phyloP scores from a whole-genome alignment of 169 alveolate species.

The Perkinsus olseni region DNA sequence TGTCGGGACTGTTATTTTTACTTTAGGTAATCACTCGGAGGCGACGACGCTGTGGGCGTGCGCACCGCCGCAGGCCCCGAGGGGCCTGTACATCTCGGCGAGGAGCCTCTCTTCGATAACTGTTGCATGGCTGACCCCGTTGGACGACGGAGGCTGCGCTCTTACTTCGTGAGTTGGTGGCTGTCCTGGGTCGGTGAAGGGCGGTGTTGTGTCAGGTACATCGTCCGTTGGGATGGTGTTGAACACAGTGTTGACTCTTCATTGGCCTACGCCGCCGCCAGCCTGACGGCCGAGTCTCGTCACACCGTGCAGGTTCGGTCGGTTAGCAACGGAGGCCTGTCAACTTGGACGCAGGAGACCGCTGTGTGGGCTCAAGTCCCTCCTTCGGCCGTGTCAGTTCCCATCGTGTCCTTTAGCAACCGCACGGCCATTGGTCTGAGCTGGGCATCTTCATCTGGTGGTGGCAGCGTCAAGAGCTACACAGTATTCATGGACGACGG shows the following conservation, averaged over 20 bases:
- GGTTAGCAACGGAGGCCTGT: background rate
- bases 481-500: slow-evolving; percentile 11
- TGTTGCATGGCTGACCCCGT: slow-evolving; percentile 4
- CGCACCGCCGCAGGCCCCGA: slow-evolving; percentile 3
- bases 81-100: background rate
- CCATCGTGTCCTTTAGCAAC: background rate
- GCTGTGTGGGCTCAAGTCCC: background rate
- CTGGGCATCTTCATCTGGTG: background rate
- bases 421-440: background rate
- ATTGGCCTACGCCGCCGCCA: background rate
- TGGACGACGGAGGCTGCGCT: slow-evolving; percentile 12
- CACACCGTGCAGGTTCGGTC: background rate
- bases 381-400: background rate
- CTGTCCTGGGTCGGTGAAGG: background rate
- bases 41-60: background rate
- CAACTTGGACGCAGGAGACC: background rate
- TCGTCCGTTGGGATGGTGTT: background rate
- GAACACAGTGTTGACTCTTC: background rate
- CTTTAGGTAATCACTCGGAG: background rate
- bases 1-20: no score
- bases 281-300: background rate
- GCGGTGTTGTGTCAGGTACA: background rate
- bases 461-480: background rate
- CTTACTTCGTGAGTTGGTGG: background rate
- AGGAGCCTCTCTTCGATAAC: background rate